phyloP scores from a whole-genome alignment of 768 basidiomycete genomes.

The Boletus rex-veris region DNA sequence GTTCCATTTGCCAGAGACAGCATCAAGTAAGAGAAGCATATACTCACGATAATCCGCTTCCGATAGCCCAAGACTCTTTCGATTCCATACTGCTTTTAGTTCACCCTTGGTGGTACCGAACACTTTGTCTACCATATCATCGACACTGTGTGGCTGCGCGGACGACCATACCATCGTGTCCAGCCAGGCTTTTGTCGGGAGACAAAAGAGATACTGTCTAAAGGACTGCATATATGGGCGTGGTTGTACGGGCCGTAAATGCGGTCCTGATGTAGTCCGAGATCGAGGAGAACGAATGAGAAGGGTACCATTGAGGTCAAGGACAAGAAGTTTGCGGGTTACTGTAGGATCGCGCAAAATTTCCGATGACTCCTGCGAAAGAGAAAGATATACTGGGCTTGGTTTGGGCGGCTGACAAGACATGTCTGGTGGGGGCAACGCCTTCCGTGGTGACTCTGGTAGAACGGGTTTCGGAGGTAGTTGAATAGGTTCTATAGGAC shows the following conservation, averaged over 20 bases:
- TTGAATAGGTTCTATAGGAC: conserved; percentile 1
- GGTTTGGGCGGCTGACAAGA: conserved; percentile 21
- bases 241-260: conserved; percentile 45
- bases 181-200: conserved; percentile 59
- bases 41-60: conserved; percentile 64
- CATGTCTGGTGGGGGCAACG: background rate
- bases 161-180: conserved; percentile 90
- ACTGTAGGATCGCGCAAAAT: conserved; percentile 22
- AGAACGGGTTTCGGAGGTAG: background rate
- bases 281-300: conserved; percentile 49
- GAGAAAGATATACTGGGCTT: conserved; percentile 35
- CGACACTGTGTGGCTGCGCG: conserved; percentile 76
- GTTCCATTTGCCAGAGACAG: background rate
- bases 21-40: background rate
- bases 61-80: conserved; percentile 71
- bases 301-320: conserved; percentile 68
- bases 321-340: conserved; percentile 61
- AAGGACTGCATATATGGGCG: conserved; percentile 68
- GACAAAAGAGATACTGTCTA: conserved; percentile 58
- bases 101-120: conserved; percentile 44
- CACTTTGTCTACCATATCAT: conserved; percentile 64
- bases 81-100: conserved; percentile 71
- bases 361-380: conserved; percentile 29
- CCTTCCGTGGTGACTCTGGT: background rate
- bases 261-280: conserved; percentile 10